Conservation (phyloP, 1,284 basidiomycete genomes). For the Mycena citricolor region DNA sequence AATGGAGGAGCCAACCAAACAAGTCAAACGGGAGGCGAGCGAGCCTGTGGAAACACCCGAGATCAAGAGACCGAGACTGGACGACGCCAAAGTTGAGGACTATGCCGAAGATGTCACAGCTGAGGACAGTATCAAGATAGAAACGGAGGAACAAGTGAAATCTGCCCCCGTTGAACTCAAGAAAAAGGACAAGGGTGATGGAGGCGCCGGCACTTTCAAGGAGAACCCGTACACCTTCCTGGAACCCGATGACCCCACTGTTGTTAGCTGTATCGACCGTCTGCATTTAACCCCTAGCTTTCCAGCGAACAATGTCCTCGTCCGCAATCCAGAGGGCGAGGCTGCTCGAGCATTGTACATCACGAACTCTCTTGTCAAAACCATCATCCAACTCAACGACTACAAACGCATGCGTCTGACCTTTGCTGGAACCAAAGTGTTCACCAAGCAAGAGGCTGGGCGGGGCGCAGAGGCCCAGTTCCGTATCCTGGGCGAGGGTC, state of each 20-base stretch:
- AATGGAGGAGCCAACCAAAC: slow-evolving; percentile 15
- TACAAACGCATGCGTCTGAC: slow-evolving; percentile 86
- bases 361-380: slow-evolving; percentile 82
- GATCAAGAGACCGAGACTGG: slow-evolving; percentile 49
- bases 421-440: slow-evolving; percentile 87
- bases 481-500: slow-evolving; percentile 82
- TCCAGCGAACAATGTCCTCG: slow-evolving; percentile 76
- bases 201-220: slow-evolving; percentile 64
- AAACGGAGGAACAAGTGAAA: slow-evolving; percentile 2
- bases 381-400: slow-evolving; percentile 81
- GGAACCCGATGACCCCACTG: slow-evolving; percentile 64
- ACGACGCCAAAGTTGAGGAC: slow-evolving; percentile 18
- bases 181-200: slow-evolving; percentile 25
- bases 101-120: neutral
- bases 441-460: slow-evolving; percentile 66
- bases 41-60: slow-evolving; percentile 40
- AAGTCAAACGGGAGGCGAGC: slow-evolving; percentile 50
- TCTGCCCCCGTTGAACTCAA: slow-evolving; percentile 17
- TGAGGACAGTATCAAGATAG: neutral
- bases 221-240: slow-evolving; percentile 92
- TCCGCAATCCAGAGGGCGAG: slow-evolving; percentile 84
- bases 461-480: slow-evolving; percentile 62
- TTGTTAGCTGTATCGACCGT: slow-evolving; percentile 72
- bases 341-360: slow-evolving; percentile 86
- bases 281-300: slow-evolving; percentile 76